Evolutionary conservation across 2,329 filamentous ascomycete species (phyloP), one percentile per base, ranked within the genome.

Genomic region (Sporothrix globosa): DNA sequence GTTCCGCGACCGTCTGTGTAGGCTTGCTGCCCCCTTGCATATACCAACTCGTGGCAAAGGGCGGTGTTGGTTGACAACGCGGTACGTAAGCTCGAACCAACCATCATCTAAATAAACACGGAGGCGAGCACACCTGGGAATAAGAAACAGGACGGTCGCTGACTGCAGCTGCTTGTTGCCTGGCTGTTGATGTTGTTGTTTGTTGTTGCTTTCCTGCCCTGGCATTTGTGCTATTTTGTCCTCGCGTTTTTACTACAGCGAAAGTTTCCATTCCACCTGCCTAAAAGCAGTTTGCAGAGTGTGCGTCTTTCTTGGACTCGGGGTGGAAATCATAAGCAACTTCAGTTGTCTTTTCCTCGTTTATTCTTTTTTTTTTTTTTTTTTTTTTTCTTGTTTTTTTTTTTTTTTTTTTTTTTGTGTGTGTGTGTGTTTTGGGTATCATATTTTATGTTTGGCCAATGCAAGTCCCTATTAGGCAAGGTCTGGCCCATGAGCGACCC

Each of bases 11-110:
- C 24, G 19, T n/a, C 48, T 30, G n/a, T 46, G 21, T 44, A 41
- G 34, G n/a, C 34, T 34, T n/a, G n/a, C 19, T 44, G 6, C 24
- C 27, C 60, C 60, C 56, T 63, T 63, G 41, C 60, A 11, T 63
- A 24, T 21, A 27, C 11, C 44, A 27, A 24, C 41, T 30, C 44
- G 41, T 48, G 44, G 39, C 34, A 44, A 44, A 41, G 53, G 53
- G 21, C 24, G 27, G 27, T 34, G 27, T 34, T 56, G 19, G 53
- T 56, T 27, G 7, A 60, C 30, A 60, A 41, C 19, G 14, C 17
- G n/a, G 2, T 34, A 39, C 30, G n/a, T 4, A 60, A 24, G 10
- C 56, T 41, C 19, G 24, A 24, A 44, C 19, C 24, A 24, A 21
- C 21, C 5, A 24, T 10, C 30, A 11, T 19, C 30, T 27, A 44